These are phyloP conservation scores for Cyphellophora attinorum DNA, from an alignment of 2,329 filamentous ascomycete genomes.

Conservation along the genomic window DNA sequence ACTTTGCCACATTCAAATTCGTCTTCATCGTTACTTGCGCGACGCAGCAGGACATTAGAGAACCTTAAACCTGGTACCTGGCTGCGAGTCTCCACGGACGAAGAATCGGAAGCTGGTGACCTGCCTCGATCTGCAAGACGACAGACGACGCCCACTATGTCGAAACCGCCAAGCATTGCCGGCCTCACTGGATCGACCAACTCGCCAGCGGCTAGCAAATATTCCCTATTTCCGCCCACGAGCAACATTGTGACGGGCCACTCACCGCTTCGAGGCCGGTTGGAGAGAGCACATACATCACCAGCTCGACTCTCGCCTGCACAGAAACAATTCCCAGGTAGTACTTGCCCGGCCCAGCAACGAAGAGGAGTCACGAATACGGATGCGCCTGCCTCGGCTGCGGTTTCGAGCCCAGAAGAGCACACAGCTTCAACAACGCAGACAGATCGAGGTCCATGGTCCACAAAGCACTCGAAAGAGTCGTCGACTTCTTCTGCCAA, in stretches of 20 bases:
- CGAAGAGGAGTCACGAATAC: background rate
- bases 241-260: conserved; percentile 6
- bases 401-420: conserved; percentile 11
- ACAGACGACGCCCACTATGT: conserved; percentile 4
- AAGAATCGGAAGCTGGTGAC: background rate
- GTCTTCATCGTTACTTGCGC: conserved; percentile 14
- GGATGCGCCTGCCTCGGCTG: background rate
- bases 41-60: conserved; percentile 14
- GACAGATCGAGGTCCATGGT: conserved; percentile 11
- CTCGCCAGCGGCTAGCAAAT: conserved; percentile 13
- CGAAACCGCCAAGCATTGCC: background rate
- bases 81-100: conserved; percentile 7
- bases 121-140: conserved; percentile 2
- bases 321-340: conserved; percentile 7
- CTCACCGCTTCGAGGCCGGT: conserved; percentile 2
- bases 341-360: conserved; percentile 1
- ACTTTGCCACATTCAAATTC: conserved; percentile 10
- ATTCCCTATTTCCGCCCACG: conserved; percentile 16
- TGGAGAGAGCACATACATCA: conserved; percentile 14
- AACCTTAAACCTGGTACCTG: conserved; percentile 10
- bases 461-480: conserved; percentile 11
- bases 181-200: background rate
- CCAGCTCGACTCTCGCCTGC: conserved; percentile 16
- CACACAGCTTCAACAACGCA: conserved; percentile 14
- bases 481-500: conserved; percentile 14